Base-by-base conservation (phyloP, 305 asterid genomes). In the Withania somnifera region DNA sequence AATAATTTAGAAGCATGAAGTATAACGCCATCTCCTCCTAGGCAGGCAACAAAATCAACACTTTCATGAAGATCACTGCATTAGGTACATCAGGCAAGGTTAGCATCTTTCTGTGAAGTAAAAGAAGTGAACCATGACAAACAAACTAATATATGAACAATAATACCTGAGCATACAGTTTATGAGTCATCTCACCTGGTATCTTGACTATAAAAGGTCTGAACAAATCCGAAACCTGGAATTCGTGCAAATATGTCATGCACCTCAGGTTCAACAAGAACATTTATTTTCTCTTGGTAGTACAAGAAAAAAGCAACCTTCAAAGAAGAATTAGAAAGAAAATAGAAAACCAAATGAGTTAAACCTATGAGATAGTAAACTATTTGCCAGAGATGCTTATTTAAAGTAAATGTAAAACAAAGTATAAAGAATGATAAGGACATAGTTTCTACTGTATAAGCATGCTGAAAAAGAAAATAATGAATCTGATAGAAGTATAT, bases 21-120 rank as follows among this genome's bases (percentile, higher is more conserved):
- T 87, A 96, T 96, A 86, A 96, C 99, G 69, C 99, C 99, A 78
- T 96, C 99, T 79, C 99, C 99, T 75, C 99, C 99, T 91, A 96
- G 91, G 89, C 99, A 96, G 83, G 97, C 96, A 38, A 96, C 98
- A 83, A 96, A 91, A 90, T 96, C 99, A 81, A 96, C 94, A 87
- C 97, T 92, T 87, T 96, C 97, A 81, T 94, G 98, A 86, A 96
- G 99, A 87, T 93, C 97, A 83, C 99, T 96, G 90, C 89, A 88
- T 67, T 45, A 76, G 76, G 61, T 58, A 85, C 61, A 80, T 7
- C 58, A 68, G 82, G 84, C 82, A 69, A 89, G 81, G 86, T 84
- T 50, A 89, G 82, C 40, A 53, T 69, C 52, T 53, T 66, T 66
- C 19, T 19, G 36, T 61, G 61, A 47, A 47, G 28, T 50, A 75